Percentiles rank a stretch among this genome's conserved stretches.
Evolutionary conservation across 805 yeast species (phyloP).

Genomic region (Suhomyces tanzawaensis): DNA sequence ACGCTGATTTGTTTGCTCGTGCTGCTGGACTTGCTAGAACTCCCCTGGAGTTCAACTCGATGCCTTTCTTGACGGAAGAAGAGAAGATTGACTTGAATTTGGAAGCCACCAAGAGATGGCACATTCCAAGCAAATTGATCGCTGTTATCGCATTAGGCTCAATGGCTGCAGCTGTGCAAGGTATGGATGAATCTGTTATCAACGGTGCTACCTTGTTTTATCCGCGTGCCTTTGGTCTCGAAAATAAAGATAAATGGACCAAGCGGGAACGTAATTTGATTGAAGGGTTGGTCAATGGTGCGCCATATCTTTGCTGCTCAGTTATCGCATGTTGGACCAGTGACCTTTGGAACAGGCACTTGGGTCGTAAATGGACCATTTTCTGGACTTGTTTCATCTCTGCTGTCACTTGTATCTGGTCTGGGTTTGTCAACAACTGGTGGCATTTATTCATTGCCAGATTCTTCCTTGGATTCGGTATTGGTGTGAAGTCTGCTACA

Average conservation of each 20-base stretch:
- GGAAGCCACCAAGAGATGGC: slow-evolving; percentile 44
- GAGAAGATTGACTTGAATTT: slow-evolving; percentile 49
- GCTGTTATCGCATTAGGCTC: slow-evolving; percentile 61
- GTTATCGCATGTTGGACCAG: slow-evolving; percentile 60
- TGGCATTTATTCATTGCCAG: slow-evolving; percentile 60
- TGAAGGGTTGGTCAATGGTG: slow-evolving; percentile 62
- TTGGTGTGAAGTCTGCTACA: slow-evolving; percentile 66
- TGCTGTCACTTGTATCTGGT: slow-evolving; percentile 65
- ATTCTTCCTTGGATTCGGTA: slow-evolving; percentile 57
- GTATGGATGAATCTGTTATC: slow-evolving; percentile 71
- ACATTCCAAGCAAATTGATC: slow-evolving; percentile 47
- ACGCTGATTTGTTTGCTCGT: slow-evolving; percentile 55
- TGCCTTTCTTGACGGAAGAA: slow-evolving; percentile 46
- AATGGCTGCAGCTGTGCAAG: slow-evolving; percentile 70
- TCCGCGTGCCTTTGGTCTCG: slow-evolving; percentile 53
- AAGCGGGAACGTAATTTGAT: slow-evolving; percentile 56
- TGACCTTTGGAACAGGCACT: slow-evolving; percentile 46
- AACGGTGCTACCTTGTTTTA: slow-evolving; percentile 66
- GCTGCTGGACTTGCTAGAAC: slow-evolving; percentile 61
- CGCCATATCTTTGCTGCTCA: slow-evolving; percentile 63
- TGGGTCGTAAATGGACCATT: slow-evolving; percentile 62
- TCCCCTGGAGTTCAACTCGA: slow-evolving; percentile 56
- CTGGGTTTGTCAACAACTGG: slow-evolving; percentile 60
- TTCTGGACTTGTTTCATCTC: slow-evolving; percentile 61
- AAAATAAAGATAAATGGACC: slow-evolving; percentile 28